phyloP scores from a whole-genome alignment of 257 asterid species.

The Verbena officinalis region DNA sequence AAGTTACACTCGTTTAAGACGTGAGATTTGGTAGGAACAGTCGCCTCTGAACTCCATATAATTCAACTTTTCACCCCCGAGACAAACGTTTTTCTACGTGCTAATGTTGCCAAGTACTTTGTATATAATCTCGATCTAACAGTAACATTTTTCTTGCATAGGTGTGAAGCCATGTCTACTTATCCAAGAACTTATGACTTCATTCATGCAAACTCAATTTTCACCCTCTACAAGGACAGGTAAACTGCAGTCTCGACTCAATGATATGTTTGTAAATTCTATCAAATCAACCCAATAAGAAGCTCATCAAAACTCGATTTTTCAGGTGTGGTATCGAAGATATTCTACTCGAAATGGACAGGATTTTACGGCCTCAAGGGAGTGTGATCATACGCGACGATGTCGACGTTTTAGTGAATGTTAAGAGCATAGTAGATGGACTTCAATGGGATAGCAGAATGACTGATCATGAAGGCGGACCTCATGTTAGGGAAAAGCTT shows the following conservation, averaged over 20 bases:
- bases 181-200: slow-evolving; percentile 94
- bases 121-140: too few relatives aligned
- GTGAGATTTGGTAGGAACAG: too few relatives aligned
- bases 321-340: slow-evolving; percentile 77
- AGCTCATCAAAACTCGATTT: too few relatives aligned
- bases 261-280: too few relatives aligned
- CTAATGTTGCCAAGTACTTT: too few relatives aligned
- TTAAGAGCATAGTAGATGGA: slow-evolving; percentile 64
- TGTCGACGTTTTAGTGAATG: slow-evolving; percentile 63
- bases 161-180: slow-evolving; percentile 98
- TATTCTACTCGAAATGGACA: slow-evolving; percentile 81
- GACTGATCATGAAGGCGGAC: slow-evolving; percentile 88
- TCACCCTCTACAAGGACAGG: slow-evolving; percentile 78
- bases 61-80: too few relatives aligned
- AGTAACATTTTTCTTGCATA: slow-evolving; percentile 16
- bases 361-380: slow-evolving; percentile 84
- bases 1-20: not conserved
- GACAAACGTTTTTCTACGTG: too few relatives aligned
- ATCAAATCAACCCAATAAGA: too few relatives aligned
- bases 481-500: slow-evolving; percentile 82
- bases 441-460: slow-evolving; percentile 80
- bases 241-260: slow-evolving; percentile 11
- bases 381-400: slow-evolving; percentile 84
- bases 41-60: too few relatives aligned
- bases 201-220: slow-evolving; percentile 74